A percentile compares a stretch with the other conserved stretches of the same genome.
Evolutionary conservation across 257 asterid species (phyloP).

Genomic region (Striga asiatica): DNA sequence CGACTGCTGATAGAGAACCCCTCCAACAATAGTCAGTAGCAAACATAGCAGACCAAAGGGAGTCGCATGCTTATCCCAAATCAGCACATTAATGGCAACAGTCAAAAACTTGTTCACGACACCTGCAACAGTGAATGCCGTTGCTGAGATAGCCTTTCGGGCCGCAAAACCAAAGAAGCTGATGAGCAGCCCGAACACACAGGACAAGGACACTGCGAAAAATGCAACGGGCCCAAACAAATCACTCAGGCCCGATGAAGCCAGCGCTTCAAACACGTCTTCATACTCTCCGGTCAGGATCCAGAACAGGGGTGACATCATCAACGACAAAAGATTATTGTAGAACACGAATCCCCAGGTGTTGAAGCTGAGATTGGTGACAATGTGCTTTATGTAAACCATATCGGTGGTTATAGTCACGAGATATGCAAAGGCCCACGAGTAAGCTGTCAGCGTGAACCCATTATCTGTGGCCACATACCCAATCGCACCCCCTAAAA

Average conservation of each 20-base stretch:
- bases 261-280: constrained; percentile 50
- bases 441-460: constrained; percentile 68
- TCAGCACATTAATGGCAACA: constrained; percentile 77
- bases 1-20: too few species aligned
- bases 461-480: constrained; percentile 88
- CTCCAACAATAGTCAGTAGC: too few species aligned
- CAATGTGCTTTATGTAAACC: constrained; percentile 98
- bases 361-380: constrained; percentile 82
- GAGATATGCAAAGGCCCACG: constrained; percentile 92
- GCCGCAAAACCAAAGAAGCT: constrained; percentile 98
- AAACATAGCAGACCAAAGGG: too few species aligned
- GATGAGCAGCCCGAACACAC: constrained; percentile 86
- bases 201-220: constrained; percentile 69
- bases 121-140: constrained; percentile 91
- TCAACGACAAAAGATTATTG: constrained; percentile 72
- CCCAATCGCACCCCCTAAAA: constrained; percentile 76
- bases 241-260: constrained; percentile 30
- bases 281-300: constrained; percentile 68
- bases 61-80: too few species aligned
- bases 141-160: constrained; percentile 86
- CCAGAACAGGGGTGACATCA: constrained; percentile 95
- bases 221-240: constrained; percentile 50
- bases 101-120: constrained; percentile 94
- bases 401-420: constrained; percentile 35
- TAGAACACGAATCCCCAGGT: constrained; percentile 95